Conservation (phyloP, 2,329 filamentous ascomycete species). For the Colletotrichum zoysiae region DNA sequence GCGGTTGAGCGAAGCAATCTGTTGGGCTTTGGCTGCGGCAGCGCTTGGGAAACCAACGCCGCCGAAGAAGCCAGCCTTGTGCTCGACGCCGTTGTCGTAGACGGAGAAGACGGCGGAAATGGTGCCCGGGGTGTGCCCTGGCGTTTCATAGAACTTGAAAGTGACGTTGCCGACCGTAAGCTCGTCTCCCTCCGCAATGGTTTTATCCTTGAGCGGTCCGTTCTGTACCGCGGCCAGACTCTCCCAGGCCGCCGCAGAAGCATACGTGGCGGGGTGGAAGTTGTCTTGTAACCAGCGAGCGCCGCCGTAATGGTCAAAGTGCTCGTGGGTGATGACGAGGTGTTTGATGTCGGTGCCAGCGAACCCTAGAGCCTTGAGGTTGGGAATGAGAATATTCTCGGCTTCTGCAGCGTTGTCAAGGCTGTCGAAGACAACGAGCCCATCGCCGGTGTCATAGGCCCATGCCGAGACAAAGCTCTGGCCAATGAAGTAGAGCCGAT, state of each 20-base stretch:
- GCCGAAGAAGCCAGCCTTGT: constrained; percentile 46
- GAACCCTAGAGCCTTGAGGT: constrained; percentile 43
- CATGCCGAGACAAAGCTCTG: constrained; percentile 45
- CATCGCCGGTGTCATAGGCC: constrained; percentile 47
- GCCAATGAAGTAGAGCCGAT: constrained; percentile 45
- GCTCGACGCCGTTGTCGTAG: constrained; percentile 41
- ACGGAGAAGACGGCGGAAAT: constrained; percentile 45
- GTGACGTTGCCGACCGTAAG: constrained; percentile 45
- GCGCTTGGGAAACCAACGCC: constrained; percentile 43
- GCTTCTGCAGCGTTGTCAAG: constrained; percentile 26
- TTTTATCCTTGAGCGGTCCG: constrained; percentile 5
- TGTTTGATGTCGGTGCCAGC: constrained; percentile 47
- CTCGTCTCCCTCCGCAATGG: constrained; percentile 16
- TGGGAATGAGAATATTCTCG: constrained; percentile 29
- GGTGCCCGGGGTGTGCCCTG: constrained; percentile 46
- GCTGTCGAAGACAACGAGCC: constrained; percentile 38
- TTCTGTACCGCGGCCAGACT: neutral
- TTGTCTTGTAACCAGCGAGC: constrained; percentile 45
- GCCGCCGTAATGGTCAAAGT: constrained; percentile 48
- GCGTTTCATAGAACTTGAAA: constrained; percentile 43
- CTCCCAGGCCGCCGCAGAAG: constrained; percentile 40
- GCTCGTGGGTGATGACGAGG: constrained; percentile 48
- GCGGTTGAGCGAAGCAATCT: constrained; percentile 37
- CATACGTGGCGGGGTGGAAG: constrained; percentile 42
- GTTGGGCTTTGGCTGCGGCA: constrained; percentile 42